Conservation (phyloP, 2,329 filamentous ascomycete genomes). For the Chaetomium strumarium region DNA sequence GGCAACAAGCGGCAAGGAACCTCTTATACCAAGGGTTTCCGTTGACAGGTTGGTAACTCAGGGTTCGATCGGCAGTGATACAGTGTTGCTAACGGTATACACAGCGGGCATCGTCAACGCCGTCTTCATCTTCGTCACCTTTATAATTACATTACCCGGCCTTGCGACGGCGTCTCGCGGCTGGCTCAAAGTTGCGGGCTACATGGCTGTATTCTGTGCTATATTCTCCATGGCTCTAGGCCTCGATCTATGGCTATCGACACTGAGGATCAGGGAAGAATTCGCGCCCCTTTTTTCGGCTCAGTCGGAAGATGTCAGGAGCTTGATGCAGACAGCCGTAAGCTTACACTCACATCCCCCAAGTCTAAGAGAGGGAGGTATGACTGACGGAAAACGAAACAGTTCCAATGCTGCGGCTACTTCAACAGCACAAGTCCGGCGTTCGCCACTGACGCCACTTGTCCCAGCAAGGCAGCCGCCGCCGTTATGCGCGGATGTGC, state of each 20-base stretch:
- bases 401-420: conserved; percentile 81
- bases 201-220: conserved; percentile 55
- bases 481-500: conserved; percentile 66
- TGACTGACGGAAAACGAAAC: conserved; percentile 18
- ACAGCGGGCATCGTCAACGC: conserved; percentile 66
- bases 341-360: conserved; percentile 21
- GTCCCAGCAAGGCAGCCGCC: conserved; percentile 64
- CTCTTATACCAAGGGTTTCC: conserved; percentile 50
- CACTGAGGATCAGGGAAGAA: conserved; percentile 59
- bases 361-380: conserved; percentile 7
- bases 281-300: conserved; percentile 56
- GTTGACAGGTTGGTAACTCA: conserved; percentile 36
- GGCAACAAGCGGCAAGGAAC: conserved; percentile 44
- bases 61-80: conserved; percentile 5
- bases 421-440: conserved; percentile 64
- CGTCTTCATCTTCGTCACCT: conserved; percentile 64
- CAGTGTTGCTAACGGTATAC: conserved; percentile 2
- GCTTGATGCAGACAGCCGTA: conserved; percentile 65
- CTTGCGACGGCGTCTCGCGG: conserved; percentile 60
- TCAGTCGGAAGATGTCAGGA: conserved; percentile 54
- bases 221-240: conserved; percentile 62
- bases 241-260: conserved; percentile 66
- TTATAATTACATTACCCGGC: conserved; percentile 64
- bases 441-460: conserved; percentile 63
- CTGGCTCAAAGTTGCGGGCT: conserved; percentile 66